phyloP scores from a whole-genome alignment of 768 basidiomycete genomes.

The Leucocoprinus birnbaumii region DNA sequence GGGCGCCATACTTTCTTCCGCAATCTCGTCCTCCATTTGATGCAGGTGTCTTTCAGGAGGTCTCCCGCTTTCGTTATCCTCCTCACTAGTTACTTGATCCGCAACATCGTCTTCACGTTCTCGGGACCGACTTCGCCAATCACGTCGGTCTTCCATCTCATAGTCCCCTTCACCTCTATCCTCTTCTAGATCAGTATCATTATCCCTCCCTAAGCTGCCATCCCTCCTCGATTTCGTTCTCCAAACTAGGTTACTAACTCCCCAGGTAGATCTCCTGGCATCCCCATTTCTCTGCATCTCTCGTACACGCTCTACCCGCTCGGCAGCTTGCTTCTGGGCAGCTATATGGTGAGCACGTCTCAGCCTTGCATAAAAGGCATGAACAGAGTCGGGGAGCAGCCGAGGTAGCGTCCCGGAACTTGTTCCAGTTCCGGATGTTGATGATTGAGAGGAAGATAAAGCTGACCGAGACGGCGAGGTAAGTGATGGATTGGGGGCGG shows the following conservation, averaged over 20 bases:
- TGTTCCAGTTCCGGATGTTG: slow-evolving; percentile 14
- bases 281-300: slow-evolving; percentile 45
- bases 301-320: slow-evolving; percentile 64
- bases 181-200: slow-evolving; percentile 11
- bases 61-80: slow-evolving; percentile 8
- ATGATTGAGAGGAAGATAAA: slow-evolving; percentile 11
- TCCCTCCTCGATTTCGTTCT: slow-evolving; percentile 15
- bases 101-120: neutral
- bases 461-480: slow-evolving; percentile 8
- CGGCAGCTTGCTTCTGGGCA: slow-evolving; percentile 65
- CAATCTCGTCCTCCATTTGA: neutral
- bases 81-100: slow-evolving; percentile 2
- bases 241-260: slow-evolving; percentile 13
- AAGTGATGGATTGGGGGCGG: slow-evolving; percentile 1
- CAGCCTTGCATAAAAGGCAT: slow-evolving; percentile 56
- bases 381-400: slow-evolving; percentile 38
- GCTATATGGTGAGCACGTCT: slow-evolving; percentile 72
- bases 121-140: slow-evolving; percentile 2
- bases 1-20: neutral
- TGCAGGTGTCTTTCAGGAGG: neutral
- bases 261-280: slow-evolving; percentile 7
- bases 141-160: slow-evolving; percentile 14
- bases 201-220: slow-evolving; percentile 11
- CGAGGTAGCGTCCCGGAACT: slow-evolving; percentile 29
- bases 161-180: slow-evolving; percentile 22